Evolutionary conservation across 2,329 filamentous ascomycete species (phyloP).

Genomic region (Epicoccum sorghinum): DNA sequence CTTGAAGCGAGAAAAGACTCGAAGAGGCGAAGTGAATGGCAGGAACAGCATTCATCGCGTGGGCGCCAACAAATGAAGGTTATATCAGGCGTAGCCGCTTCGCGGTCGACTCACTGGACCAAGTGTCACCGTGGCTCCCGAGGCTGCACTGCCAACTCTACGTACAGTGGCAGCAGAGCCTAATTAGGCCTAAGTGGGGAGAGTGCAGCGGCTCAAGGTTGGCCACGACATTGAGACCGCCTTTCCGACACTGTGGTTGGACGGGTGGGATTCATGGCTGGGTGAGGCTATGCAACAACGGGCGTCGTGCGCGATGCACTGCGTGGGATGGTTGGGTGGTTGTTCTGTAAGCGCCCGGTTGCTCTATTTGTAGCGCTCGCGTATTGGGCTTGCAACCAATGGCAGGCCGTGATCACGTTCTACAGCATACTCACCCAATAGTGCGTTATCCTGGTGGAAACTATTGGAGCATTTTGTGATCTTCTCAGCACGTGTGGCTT

Average conservation of each 20-base stretch:
- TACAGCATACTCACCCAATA: slow-evolving; percentile 40
- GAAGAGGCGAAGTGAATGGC: slow-evolving; percentile 46
- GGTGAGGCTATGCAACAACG: slow-evolving; percentile 21
- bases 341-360: slow-evolving; percentile 40
- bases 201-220: slow-evolving; percentile 41
- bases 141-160: slow-evolving; percentile 37
- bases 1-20: slow-evolving; percentile 34
- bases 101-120: slow-evolving; percentile 28
- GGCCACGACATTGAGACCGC: slow-evolving; percentile 44
- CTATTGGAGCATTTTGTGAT: neutral
- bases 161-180: slow-evolving; percentile 36
- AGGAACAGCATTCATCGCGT: slow-evolving; percentile 32
- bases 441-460: slow-evolving; percentile 18
- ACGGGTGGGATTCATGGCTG: slow-evolving; percentile 13
- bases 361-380: slow-evolving; percentile 39
- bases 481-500: slow-evolving; percentile 12
- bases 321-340: slow-evolving; percentile 40
- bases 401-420: slow-evolving; percentile 16
- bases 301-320: slow-evolving; percentile 30
- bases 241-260: slow-evolving; percentile 36
- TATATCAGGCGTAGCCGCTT: slow-evolving; percentile 46
- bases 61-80: slow-evolving; percentile 36
- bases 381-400: slow-evolving; percentile 35
- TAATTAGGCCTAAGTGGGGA: slow-evolving; percentile 29
- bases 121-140: slow-evolving; percentile 37